These are phyloP conservation scores for Dalbergia cultrata DNA, from an alignment of 306 rosid species.

Conservation along the genomic window DNA sequence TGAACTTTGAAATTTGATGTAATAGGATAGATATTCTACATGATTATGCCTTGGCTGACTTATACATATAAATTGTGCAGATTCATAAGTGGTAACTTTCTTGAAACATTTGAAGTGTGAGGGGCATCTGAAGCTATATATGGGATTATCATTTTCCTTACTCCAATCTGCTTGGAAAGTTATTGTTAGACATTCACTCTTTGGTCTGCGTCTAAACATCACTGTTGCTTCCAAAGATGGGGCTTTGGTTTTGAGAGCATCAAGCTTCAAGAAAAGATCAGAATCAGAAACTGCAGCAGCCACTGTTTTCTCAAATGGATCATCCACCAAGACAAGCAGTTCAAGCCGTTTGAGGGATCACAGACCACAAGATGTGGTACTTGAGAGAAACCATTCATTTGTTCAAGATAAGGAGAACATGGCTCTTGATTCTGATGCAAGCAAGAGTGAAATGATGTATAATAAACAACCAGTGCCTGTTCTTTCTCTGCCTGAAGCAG, in stretches of 20 bases:
- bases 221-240: conserved; percentile 48
- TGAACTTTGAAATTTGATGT: conserved; percentile 1
- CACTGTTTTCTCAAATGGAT: conserved; percentile 46
- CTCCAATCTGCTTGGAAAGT: conserved; percentile 61
- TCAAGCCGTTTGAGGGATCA: conserved; percentile 56
- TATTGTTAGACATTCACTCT: conserved; percentile 42
- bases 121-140: conserved; percentile 30
- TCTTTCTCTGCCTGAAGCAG: conserved; percentile 64
- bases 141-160: conserved; percentile 67
- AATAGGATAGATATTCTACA: not conserved
- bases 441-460: conserved; percentile 41
- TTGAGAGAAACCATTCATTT: conserved; percentile 59
- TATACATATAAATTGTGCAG: conserved; percentile 18
- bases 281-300: conserved; percentile 41
- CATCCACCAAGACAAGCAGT: conserved; percentile 30
- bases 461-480: conserved; percentile 53
- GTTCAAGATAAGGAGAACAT: conserved; percentile 45
- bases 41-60: not conserved
- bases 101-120: not conserved
- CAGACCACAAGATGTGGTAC: conserved; percentile 63
- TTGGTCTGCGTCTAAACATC: conserved; percentile 39
- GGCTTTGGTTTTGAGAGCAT: conserved; percentile 52
- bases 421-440: conserved; percentile 34
- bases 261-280: conserved; percentile 60
- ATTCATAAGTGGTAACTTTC: not conserved